Base-by-base conservation (phyloP, 768 basidiomycete species). In the Naganishia onofrii region DNA sequence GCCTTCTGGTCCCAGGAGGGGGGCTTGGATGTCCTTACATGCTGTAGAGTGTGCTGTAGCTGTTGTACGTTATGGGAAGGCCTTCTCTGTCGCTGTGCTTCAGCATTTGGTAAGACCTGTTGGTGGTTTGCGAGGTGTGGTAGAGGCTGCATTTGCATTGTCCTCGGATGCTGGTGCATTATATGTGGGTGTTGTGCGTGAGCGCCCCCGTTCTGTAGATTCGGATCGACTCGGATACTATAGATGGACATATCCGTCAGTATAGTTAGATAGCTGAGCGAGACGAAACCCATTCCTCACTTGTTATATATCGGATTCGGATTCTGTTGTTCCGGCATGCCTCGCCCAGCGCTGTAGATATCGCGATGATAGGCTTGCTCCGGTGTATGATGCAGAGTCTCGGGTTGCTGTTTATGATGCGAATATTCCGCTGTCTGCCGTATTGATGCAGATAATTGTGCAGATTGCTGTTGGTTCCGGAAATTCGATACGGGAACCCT, bases 281-380 rank as follows among this genome's bases (percentile, higher is more conserved):
- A n/a, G n/a, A n/a, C n/a, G n/a, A 63, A 44, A 29, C 13, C 7
- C 48, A 51, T 19, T 29, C n/a, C 60, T 46, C 46, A 63, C 60
- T 23, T 19, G 23, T 63, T 63, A 36, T 44, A 63, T n/a, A 42
- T 17, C 60, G 60, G 21, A 44, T 44, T 44, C 7, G 38, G 17
- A 15, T 28, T n/a, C 38, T 42, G 38, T 7, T 42, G 60, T 28
- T 63, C 23, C 3, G 23, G 34, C 4, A 42, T 17, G 1, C 6
- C 8, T 63, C 23, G 9, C 7, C 21, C 60, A 17, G 28, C 38
- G 26, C 38, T 44, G 26, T 63, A 63, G 42, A 63, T 63, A 44
- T 42, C 38, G 38, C 60, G 36, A 44, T 63, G 38, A 17, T 42
- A 26, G n/a, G 36, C 23, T 17, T 44, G 60, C 4, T 23, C 36